phyloP scores from a whole-genome alignment of 129 eudicot species.

The Cynara cardunculus region DNA sequence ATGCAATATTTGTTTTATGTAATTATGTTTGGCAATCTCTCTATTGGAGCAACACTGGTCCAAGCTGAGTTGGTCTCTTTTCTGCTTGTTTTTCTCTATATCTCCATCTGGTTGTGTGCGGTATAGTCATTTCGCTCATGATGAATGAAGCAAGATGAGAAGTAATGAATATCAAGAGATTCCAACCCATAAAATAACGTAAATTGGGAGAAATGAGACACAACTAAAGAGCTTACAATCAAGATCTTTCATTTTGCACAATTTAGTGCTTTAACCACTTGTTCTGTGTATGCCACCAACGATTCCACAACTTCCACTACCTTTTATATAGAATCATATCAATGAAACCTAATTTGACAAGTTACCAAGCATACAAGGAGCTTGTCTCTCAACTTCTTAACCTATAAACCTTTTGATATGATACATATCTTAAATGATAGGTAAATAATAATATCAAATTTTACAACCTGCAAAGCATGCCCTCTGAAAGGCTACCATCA shows the following conservation, averaged over 20 bases:
- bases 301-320: neutral
- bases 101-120: neutral
- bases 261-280: neutral
- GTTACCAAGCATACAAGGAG: neutral
- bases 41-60: neutral
- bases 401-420: neutral
- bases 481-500: neutral
- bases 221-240: neutral
- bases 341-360: neutral
- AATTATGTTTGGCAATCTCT: neutral
- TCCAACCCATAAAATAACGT: neutral
- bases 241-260: neutral
- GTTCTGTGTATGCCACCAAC: neutral
- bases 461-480: neutral
- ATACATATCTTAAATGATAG: neutral
- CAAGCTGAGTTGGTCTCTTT: neutral
- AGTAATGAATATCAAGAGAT: neutral
- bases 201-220: neutral
- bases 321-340: neutral
- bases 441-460: neutral
- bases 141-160: neutral
- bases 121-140: neutral
- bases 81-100: neutral
- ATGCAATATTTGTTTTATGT: neutral
- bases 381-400: neutral